phyloP scores from a whole-genome alignment of 2,329 filamentous ascomycete genomes.

The Aspergillus brasiliensis region DNA sequence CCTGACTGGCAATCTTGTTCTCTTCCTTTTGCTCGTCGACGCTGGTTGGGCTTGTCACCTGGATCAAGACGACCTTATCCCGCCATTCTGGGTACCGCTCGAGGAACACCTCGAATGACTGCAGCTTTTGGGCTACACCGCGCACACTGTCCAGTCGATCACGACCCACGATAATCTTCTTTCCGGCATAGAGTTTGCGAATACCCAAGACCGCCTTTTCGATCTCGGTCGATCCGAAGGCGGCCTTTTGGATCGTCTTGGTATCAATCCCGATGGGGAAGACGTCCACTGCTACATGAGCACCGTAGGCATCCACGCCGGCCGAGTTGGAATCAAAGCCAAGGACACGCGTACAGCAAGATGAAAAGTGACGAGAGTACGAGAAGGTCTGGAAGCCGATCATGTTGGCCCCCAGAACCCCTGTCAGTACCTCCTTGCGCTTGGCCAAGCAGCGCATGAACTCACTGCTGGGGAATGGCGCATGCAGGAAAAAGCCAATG shows the following conservation, averaged over 20 bases:
- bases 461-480: constrained; percentile 94
- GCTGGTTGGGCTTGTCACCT: constrained; percentile 86
- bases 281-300: constrained; percentile 85
- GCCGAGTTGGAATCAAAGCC: constrained; percentile 85
- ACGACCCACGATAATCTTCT: constrained; percentile 92
- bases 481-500: constrained; percentile 91
- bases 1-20: constrained; percentile 80
- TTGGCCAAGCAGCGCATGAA: constrained; percentile 86
- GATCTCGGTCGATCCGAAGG: constrained; percentile 70
- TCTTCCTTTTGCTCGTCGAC: constrained; percentile 79
- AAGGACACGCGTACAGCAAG: constrained; percentile 86
- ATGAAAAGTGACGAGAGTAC: constrained; percentile 91
- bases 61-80: constrained; percentile 88
- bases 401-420: constrained; percentile 87
- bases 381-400: constrained; percentile 95
- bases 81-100: constrained; percentile 90
- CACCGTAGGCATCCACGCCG: constrained; percentile 85
- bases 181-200: constrained; percentile 76
- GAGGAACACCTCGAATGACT: constrained; percentile 90
- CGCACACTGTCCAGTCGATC: constrained; percentile 92
- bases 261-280: constrained; percentile 95
- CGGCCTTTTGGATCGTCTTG: constrained; percentile 72
- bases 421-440: constrained; percentile 86
- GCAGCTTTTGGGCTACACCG: constrained; percentile 92
- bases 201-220: constrained; percentile 72